Evolutionary conservation across 1,284 basidiomycete genomes (phyloP), one percentile per base, ranked within the genome.

Genomic region (Pholiota adiposa): DNA sequence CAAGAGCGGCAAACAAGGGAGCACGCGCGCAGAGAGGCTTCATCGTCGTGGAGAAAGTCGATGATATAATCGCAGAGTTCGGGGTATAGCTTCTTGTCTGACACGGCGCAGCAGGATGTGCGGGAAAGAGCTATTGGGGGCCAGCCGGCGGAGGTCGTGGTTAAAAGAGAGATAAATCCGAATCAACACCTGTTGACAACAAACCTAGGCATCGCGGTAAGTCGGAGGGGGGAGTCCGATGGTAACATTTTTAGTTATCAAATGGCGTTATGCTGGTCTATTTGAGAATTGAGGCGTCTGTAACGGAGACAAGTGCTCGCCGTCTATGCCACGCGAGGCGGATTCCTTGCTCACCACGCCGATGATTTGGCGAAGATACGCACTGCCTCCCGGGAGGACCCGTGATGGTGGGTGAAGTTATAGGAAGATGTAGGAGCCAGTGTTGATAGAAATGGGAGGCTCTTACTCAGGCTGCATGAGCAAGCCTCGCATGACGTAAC

Each of bases 41-140:
- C 54, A 40, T 69, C 65, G 48, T 68, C 66, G 56, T 68, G 65
- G 9, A 71, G 57, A 54, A 69, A 71, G 34, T 68, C 66, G 60
- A 71, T 68, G 49, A 70, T 68, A 54, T 65, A 59, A 53, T 69
- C 69, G 48, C 67, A 60, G 41, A 71, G 63, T 46, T 71, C 70
- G 46, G 54, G 54, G 43, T 51, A 60, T 25, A 67, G 60, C 40
- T 34, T 60, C 31, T 65, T 61, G 51, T 56, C 49, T 50, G 59
- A 33, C 62, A 65, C 65, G 49, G 46, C 25, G 27, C 55, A 62
- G 43, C 29, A 44, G 51, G 50, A 40, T 31, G 51, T 40, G 16
- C 21, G 25, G 57, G 29, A 29, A 41, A 36, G 49, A 31, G 44
- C 21, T n/a, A 48, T 27, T 44, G 7, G 16, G 43, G 7, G 29